Evolutionary conservation across 1,139 yeast genomes (phyloP), one percentile per base, ranked within the genome.

Genomic region (Hyphopichia wangnamkhiaoensis): DNA sequence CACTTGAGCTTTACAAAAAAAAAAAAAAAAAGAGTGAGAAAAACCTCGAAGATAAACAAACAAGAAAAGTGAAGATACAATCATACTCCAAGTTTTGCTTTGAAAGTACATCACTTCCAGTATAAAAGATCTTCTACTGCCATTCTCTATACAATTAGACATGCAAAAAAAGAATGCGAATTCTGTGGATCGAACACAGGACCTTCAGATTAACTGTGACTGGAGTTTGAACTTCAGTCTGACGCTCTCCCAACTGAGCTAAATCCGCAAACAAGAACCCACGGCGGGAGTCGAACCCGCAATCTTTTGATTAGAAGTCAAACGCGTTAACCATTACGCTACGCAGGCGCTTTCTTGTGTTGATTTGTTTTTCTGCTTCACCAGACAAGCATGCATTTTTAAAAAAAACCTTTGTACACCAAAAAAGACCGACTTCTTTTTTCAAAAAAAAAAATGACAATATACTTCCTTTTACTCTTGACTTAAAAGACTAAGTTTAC

Each of bases 181-280:
- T 66, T 68, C 72, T 68, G 76, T 71, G 76, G 76, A 71, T 71
- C 76, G 76, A 71, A 71, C 76, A 71, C 76, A 71, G 72, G 76
- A 71, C 76, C 76, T 71, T 66, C 75, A 70, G 76, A 71, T 71
- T 56, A 58, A 56, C 63, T 50, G n/a, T n/a, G n/a, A n/a, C n/a
- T n/a, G n/a, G n/a, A 63, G 60, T 65, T 50, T 55, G 44, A 33
- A 48, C 76, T 70, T 71, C 76, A 71, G 76, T 71, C 76, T 69
- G 75, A 68, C 76, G 76, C 76, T 71, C 76, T 71, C 76, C 76
- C 75, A 66, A 70, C 75, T 71, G 76, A 70, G 76, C 76, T 71
- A 71, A 71, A 69, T 56, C 71, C 69, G 63, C 63, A 42, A 41
- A 42, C 37, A 25, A 25, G 36, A 53, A 57, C 61, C 61, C 61